Evolutionary conservation across 2,329 filamentous ascomycete genomes (phyloP).

Genomic region (Tolypocladium ovalisporum): DNA sequence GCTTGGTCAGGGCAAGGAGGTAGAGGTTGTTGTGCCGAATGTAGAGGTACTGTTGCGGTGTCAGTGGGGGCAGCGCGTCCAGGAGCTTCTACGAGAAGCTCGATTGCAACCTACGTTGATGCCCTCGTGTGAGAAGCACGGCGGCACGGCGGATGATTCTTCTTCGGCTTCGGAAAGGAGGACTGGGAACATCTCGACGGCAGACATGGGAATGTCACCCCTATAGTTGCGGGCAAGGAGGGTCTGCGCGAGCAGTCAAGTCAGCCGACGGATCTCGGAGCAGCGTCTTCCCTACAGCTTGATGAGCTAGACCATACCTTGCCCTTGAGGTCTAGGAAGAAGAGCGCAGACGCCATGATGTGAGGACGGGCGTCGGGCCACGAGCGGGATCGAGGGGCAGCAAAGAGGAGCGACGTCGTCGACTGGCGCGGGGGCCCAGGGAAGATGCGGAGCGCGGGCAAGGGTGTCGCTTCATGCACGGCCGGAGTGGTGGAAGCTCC

Average conservation of each 20-base stretch:
- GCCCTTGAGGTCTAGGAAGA: conserved; percentile 99
- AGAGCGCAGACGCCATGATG: conserved; percentile 89
- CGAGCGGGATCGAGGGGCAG: conserved; percentile 8
- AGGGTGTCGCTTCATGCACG: conserved; percentile 1
- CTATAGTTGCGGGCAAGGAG: conserved; percentile 97
- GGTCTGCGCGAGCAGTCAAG: conserved; percentile 49
- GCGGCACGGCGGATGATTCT: conserved; percentile 93
- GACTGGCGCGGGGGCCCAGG: conserved; percentile 11
- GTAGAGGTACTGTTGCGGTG: conserved; percentile 69
- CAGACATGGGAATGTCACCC: conserved; percentile 97
- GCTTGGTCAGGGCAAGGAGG: conserved; percentile 92
- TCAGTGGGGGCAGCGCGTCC: conserved; percentile 1
- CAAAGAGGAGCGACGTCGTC: conserved; percentile 10
- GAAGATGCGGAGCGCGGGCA: conserved; percentile 3
- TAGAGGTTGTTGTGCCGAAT: conserved; percentile 99
- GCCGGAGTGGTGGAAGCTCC: background rate
- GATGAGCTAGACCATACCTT: conserved; percentile 50
- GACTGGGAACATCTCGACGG: conserved; percentile 94
- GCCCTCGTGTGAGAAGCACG: conserved; percentile 96
- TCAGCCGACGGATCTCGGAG: conserved; percentile 7
- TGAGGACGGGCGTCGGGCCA: conserved; percentile 2
- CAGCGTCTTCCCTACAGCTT: too few relatives aligned
- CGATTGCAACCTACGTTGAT: conserved; percentile 69
- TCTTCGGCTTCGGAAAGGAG: conserved; percentile 97
- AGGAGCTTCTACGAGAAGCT: background rate